A percentile compares a stretch with the other conserved stretches of the same genome.
These are phyloP conservation scores for Porphyrellus cyaneotinctus DNA, from an alignment of 768 basidiomycete species.

Conservation along the genomic window DNA sequence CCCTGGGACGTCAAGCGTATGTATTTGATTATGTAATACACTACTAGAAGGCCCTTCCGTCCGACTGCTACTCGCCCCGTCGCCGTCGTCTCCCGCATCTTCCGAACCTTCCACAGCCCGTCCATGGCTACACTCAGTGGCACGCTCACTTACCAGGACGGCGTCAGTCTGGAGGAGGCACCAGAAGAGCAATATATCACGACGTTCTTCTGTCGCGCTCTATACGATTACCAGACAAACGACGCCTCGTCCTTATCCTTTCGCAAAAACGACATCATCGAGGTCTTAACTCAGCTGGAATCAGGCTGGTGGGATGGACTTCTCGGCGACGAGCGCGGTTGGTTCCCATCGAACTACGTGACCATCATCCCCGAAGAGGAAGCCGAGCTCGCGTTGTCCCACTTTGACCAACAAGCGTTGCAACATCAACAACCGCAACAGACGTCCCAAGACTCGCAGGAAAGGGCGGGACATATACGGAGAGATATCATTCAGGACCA, in stretches of 20 bases:
- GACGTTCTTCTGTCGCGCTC: constrained; percentile 84
- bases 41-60: constrained; percentile 10
- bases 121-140: constrained; percentile 26
- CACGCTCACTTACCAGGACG: constrained; percentile 19
- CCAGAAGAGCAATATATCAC: constrained; percentile 57
- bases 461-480: constrained; percentile 3
- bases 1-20: not conserved
- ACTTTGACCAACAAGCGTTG: constrained; percentile 11
- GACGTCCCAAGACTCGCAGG: constrained; percentile 12
- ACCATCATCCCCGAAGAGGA: constrained; percentile 73
- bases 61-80: constrained; percentile 14
- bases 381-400: constrained; percentile 60
- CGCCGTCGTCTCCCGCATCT: constrained; percentile 11
- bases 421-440: constrained; percentile 16
- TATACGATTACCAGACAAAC: constrained; percentile 87
- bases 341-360: constrained; percentile 98
- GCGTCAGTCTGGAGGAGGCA: constrained; percentile 26
- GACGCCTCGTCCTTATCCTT: constrained; percentile 91
- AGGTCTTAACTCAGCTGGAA: constrained; percentile 85
- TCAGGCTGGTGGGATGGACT: constrained; percentile 99
- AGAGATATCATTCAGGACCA: constrained; percentile 24
- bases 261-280: constrained; percentile 81
- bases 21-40: constrained; percentile 25
- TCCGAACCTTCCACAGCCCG: not conserved
- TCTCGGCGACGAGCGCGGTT: constrained; percentile 83